Evolutionary conservation across 805 yeast species (phyloP), one percentile per base, ranked within the genome.

Genomic region (Lipomyces oligophaga): DNA sequence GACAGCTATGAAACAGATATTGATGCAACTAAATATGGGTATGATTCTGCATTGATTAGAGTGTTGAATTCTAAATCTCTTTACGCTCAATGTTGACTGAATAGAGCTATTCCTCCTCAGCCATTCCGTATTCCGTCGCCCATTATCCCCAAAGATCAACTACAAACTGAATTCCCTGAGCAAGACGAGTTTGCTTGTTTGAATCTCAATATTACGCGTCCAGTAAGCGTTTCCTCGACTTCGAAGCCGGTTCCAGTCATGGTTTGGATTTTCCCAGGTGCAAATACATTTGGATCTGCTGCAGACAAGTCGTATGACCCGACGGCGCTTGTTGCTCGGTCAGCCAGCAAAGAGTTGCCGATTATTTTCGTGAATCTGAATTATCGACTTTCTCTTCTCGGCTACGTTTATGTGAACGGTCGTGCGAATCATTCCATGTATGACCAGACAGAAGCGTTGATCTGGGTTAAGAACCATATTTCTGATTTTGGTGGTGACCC

Each of bases 401-500:
- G 78, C 34, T 63, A 71, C 65, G 66, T 63, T 65, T 73, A 47
- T 58, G 64, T 63, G 24, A 63, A 66, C 25, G 64, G 63, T 4
- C 43, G 58, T 13, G 65, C 65, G 3, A 71, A 75, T 54, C 66
- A 65, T 41, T 75, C 75, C 5, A 63, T 74, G 40, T 69, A 71
- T 68, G 80, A 76, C 58, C 80, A 74, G 58, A 60, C 70, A 39
- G 45, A 62, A 28, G 78, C 74, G 0, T 55, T 75, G 3, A 68
- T 69, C 53, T 76, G 80, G 80, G 68, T 68, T 3, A 64, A 65
- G 38, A 54, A 63, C 45, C 61, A 72, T 56, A 74, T 76, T 45
- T 45, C 46, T 20, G 58, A 67, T 35, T 73, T 75, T 58, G 78
- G 78, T 16, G 79, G 79, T 25, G 70, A 76, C 56, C 63, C 71